Percentiles rank a stretch among this genome's conserved stretches.
phyloP scores from a whole-genome alignment of 352 stramenopile species.

The Globisporangium cystogenes region DNA sequence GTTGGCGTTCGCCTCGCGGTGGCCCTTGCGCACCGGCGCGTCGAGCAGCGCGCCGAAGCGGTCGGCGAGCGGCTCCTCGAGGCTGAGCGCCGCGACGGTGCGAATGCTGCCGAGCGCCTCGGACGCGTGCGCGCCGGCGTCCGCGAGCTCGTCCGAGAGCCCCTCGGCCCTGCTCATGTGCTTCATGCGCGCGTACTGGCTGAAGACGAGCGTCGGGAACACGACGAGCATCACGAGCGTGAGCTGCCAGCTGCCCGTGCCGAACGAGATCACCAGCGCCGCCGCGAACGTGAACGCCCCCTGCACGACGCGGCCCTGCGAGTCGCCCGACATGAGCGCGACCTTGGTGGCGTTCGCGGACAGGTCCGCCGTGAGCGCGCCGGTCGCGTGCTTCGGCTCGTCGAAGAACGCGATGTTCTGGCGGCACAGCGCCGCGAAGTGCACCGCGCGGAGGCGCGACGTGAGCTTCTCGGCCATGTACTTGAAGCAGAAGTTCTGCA shows the following conservation, averaged over 20 bases:
- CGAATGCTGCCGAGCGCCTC: constrained; percentile 41
- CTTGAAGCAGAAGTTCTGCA: constrained; percentile 38
- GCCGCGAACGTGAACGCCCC: constrained; percentile 28
- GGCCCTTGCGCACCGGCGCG: constrained; percentile 12
- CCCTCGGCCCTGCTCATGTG: constrained; percentile 11
- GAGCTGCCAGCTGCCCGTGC: constrained; percentile 8
- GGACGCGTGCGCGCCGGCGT: constrained; percentile 30
- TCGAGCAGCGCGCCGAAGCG: constrained; percentile 27
- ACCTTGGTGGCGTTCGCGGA: constrained; percentile 39
- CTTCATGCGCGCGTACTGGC: constrained; percentile 22
- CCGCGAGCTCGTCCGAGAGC: constrained; percentile 18
- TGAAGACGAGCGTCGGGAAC: constrained; percentile 14
- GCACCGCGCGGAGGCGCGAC: constrained; percentile 32
- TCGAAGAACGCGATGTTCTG: constrained; percentile 74
- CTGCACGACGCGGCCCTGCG: constrained; percentile 42
- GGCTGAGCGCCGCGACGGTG: constrained; percentile 28
- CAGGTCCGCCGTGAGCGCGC: constrained; percentile 45
- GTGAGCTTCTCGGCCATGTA: constrained; percentile 40
- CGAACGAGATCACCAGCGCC: constrained; percentile 8
- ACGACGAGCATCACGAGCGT: constrained; percentile 13
- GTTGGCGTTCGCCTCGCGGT: constrained; percentile 22
- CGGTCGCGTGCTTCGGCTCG: constrained; percentile 30
- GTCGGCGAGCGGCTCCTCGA: constrained; percentile 20
- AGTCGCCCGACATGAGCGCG: constrained; percentile 26
- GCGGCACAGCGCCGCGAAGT: constrained; percentile 37